Conservation (phyloP, 2,329 filamentous ascomycete genomes). For the Huntiella abstrusa region DNA sequence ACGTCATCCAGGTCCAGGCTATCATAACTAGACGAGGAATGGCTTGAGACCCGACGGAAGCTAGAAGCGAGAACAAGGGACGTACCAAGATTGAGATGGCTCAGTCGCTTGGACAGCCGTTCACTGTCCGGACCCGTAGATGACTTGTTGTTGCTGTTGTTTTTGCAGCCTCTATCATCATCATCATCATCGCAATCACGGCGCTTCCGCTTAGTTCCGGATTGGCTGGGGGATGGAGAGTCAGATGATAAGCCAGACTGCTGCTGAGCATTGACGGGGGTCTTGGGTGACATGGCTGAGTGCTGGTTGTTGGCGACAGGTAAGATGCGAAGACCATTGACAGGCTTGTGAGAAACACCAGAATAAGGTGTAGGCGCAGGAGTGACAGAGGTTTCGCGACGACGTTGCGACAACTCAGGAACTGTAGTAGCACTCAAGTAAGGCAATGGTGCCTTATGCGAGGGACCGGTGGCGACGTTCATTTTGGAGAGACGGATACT, state of each 20-base stretch:
- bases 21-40: slow-evolving; percentile 7
- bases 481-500: too few species aligned
- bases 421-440: too few species aligned
- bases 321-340: too few species aligned
- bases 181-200: slow-evolving; percentile 1
- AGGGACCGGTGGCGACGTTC: neutral
- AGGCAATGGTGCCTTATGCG: neutral
- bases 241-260: neutral
- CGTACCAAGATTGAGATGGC: slow-evolving; percentile 64
- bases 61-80: slow-evolving; percentile 12
- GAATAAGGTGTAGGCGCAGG: too few species aligned
- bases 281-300: slow-evolving; percentile 11
- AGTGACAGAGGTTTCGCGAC: too few species aligned
- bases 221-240: slow-evolving; percentile 11
- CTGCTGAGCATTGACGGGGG: neutral
- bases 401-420: too few species aligned
- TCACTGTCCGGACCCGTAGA: slow-evolving; percentile 20
- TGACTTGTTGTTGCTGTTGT: slow-evolving; percentile 25
- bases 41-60: slow-evolving; percentile 5
- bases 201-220: slow-evolving; percentile 37
- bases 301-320: too few species aligned
- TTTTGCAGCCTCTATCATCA: slow-evolving; percentile 13
- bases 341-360: too few species aligned
- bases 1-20: slow-evolving; percentile 8
- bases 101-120: slow-evolving; percentile 68